phyloP scores from a whole-genome alignment of 139 green algal species.

The Chara braunii region DNA sequence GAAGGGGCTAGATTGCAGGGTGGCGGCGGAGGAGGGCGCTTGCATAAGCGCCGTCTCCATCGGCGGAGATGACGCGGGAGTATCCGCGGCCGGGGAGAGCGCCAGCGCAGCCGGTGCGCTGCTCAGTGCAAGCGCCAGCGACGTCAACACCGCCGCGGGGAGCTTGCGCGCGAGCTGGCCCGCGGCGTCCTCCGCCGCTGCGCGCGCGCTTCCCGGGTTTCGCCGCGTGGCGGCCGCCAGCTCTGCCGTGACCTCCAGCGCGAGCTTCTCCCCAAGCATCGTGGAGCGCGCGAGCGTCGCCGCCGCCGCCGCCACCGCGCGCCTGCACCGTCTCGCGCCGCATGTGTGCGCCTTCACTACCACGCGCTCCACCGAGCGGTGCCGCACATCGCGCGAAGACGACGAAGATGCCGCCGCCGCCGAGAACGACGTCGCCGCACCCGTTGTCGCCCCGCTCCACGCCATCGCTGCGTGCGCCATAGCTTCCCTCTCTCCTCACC shows the following conservation, averaged over 20 bases:
- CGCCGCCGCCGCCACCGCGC: too few species aligned
- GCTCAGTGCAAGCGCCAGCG: constrained; percentile 11
- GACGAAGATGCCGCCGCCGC: too few species aligned
- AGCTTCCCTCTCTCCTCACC: too few species aligned
- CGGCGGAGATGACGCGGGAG: constrained; percentile 10
- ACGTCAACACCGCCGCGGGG: constrained; percentile 22
- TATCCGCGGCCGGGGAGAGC: constrained; percentile 20
- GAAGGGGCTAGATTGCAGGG: too few species aligned
- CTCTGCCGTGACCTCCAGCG: constrained; percentile 11
- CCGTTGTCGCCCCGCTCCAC: too few species aligned
- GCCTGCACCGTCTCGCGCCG: too few species aligned
- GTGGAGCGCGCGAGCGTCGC: too few species aligned
- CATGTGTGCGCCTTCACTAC: too few species aligned
- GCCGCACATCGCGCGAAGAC: too few species aligned
- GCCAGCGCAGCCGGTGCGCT: constrained; percentile 2
- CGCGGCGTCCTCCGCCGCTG: constrained; percentile 21
- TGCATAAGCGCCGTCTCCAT: constrained; percentile 1
- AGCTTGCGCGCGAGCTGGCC: constrained; percentile 5
- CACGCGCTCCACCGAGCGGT: too few species aligned
- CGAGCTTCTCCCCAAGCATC: constrained; percentile 19
- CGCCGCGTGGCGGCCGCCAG: constrained; percentile 12
- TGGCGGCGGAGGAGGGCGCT: not conserved
- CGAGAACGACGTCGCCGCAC: too few species aligned
- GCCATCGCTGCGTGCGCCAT: too few species aligned
- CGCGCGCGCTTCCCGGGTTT: constrained; percentile 10